phyloP scores from a whole-genome alignment of 2,329 filamentous ascomycete genomes.

The Neurospora crassa region DNA sequence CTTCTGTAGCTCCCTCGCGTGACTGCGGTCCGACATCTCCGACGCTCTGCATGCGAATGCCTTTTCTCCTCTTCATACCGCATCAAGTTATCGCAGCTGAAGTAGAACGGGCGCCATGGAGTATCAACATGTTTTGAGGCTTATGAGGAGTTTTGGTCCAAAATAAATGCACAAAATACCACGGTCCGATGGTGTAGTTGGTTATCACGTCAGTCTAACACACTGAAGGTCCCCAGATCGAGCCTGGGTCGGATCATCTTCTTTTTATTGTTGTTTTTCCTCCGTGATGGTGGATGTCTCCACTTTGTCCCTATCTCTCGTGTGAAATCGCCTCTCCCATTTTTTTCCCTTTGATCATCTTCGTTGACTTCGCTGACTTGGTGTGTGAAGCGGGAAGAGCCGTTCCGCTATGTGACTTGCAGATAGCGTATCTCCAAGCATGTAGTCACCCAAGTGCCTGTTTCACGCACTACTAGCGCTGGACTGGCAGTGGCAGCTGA shows the following conservation, averaged over 20 bases:
- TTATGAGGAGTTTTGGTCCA: too few relatives aligned
- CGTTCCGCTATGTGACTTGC: too few relatives aligned
- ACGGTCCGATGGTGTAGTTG: slow-evolving; percentile 28
- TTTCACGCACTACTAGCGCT: too few relatives aligned
- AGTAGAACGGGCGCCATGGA: too few relatives aligned
- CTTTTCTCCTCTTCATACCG: too few relatives aligned
- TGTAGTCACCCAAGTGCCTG: too few relatives aligned
- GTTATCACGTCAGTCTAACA: slow-evolving; percentile 41
- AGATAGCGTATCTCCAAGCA: too few relatives aligned
- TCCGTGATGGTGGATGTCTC: neutral
- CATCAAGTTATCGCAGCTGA: too few relatives aligned
- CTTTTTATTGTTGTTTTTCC: neutral
- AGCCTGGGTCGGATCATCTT: slow-evolving; percentile 18
- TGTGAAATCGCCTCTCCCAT: neutral
- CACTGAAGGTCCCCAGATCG: slow-evolving; percentile 16
- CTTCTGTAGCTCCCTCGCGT: too few relatives aligned
- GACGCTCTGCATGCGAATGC: neutral
- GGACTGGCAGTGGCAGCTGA: too few relatives aligned
- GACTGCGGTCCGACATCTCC: neutral
- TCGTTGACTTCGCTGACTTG: neutral
- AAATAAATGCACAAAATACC: neutral
- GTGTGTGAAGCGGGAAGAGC: too few relatives aligned
- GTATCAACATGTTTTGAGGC: too few relatives aligned
- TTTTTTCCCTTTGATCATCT: neutral
- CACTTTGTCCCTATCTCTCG: neutral